These are phyloP conservation scores for Nakazawaea ambrosiae DNA, from an alignment of 805 yeast species.

Conservation along the genomic window DNA sequence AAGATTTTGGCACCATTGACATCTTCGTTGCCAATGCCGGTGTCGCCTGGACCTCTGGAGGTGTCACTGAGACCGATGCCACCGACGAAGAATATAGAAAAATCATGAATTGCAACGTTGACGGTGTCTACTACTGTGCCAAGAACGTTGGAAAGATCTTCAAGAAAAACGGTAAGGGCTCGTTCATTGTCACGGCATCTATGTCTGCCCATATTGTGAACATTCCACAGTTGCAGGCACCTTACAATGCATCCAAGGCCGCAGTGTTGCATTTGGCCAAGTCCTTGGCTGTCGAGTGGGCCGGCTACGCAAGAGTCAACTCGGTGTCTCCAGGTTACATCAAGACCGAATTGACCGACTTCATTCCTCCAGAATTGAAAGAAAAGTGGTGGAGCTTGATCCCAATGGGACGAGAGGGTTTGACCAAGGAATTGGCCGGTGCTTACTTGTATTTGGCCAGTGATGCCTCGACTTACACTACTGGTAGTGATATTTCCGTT, in stretches of 20 bases:
- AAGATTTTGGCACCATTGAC: conserved; percentile 76
- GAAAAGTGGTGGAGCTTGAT: conserved; percentile 42
- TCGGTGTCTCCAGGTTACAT: conserved; percentile 84
- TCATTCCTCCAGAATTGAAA: conserved; percentile 35
- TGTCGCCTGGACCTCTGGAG: conserved; percentile 71
- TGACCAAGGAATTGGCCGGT: conserved; percentile 69
- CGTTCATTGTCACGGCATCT: conserved; percentile 79
- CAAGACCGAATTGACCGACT: conserved; percentile 56
- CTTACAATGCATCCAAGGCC: conserved; percentile 84
- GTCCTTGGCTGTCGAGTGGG: conserved; percentile 84
- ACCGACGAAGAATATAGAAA: conserved; percentile 61
- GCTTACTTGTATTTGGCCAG: conserved; percentile 76
- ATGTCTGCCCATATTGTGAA: conserved; percentile 87
- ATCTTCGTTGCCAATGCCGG: conserved; percentile 89
- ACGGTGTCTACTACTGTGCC: conserved; percentile 77
- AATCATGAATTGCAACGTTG: conserved; percentile 67
- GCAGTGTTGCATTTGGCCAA: conserved; percentile 69
- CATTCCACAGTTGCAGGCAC: conserved; percentile 81
- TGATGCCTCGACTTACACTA: conserved; percentile 72
- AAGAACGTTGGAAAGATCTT: conserved; percentile 68
- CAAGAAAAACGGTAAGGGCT: conserved; percentile 67
- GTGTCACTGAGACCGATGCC: conserved; percentile 35
- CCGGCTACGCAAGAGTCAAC: conserved; percentile 82
- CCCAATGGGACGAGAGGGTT: conserved; percentile 73
- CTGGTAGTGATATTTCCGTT: conserved; percentile 69